Conservation (phyloP, 2,329 filamentous ascomycete species). For the Gnomoniopsis sp. region DNA sequence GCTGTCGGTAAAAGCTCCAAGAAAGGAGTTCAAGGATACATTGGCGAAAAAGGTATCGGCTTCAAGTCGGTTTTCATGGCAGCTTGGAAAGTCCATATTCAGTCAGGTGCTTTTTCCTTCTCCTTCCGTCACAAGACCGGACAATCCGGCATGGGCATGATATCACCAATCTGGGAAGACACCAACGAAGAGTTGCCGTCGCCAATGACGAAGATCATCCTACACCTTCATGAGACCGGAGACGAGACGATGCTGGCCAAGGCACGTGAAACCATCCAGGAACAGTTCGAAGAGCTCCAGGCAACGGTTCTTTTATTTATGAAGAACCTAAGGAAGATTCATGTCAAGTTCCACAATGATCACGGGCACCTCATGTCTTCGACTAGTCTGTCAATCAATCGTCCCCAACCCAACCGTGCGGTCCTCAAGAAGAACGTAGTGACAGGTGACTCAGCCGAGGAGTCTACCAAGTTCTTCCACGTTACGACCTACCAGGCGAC, state of each 20-base stretch:
- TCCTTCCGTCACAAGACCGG: constrained; percentile 32
- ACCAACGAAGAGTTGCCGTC: not conserved
- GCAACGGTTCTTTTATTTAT: constrained; percentile 40
- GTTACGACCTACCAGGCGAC: constrained; percentile 5
- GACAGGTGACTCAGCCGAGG: not conserved
- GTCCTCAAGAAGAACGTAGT: constrained; percentile 20
- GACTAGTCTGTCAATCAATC: constrained; percentile 16
- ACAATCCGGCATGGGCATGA: constrained; percentile 34
- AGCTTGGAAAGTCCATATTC: constrained; percentile 33
- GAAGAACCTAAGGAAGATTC: constrained; percentile 33
- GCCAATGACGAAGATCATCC: constrained; percentile 14
- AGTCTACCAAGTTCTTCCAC: constrained; percentile 3
- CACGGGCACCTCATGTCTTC: constrained; percentile 6
- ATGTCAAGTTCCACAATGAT: constrained; percentile 26
- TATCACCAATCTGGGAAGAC: constrained; percentile 24
- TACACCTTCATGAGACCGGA: constrained; percentile 13
- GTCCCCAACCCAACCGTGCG: not conserved
- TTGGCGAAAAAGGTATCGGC: constrained; percentile 49
- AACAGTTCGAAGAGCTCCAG: constrained; percentile 36
- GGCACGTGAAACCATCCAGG: constrained; percentile 23
- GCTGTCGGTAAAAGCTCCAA: constrained; percentile 41
- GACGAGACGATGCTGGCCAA: not conserved
- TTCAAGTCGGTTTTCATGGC: constrained; percentile 51
- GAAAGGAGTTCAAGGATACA: constrained; percentile 35
- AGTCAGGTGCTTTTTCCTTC: constrained; percentile 42